Base-by-base conservation (phyloP, 1,284 basidiomycete genomes). In the Boletus holoroseus region DNA sequence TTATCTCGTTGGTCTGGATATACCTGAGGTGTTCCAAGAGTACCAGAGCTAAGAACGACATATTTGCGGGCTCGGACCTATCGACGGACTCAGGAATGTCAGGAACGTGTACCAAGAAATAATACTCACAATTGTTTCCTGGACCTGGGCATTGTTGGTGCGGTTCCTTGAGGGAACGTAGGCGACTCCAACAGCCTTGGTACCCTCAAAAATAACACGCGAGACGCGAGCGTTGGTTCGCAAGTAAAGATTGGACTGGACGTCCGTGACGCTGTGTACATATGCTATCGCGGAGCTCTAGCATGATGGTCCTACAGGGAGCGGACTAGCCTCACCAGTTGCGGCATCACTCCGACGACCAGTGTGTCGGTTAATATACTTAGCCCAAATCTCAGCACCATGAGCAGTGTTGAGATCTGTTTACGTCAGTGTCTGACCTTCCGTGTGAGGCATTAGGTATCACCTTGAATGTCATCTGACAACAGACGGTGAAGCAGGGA, bases 291-390 rank as follows among this genome's bases (percentile, higher is more conserved):
- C 34, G 13, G 32, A 31, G 26, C 9, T 30, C 44, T 31, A 58
- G 24, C 41, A 30, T 51, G 38, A 32, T 20, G 26, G 15, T 7
- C 44, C 6, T 47, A 16, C 20, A n/a, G 31, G 28, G 24, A 28
- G 46, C 5, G n/a, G 18, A 42, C 27, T 38, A 32, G 52, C 26
- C 45, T 50, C 54, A 81, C 81, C 81, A 44, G 82, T 84, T 5
- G 83, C 82, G 43, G 83, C 83, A 58, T 85, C 83, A 56, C 81
- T 83, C 45, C 83, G 80, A 53, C 84, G 73, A 49, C 83, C 83
- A 24, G 83, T 86, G 57, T 84, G 76, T 55, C 82, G 76, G 68
- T 85, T 85, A 71, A 86, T 82, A 61, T 85, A 87, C 63, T 87
- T 86, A 38, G 83, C 82, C 83, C 83, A 85, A 51, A 85, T 82